Base-by-base conservation (phyloP, 805 yeast genomes). In the Wickerhamomyces canadensis region DNA sequence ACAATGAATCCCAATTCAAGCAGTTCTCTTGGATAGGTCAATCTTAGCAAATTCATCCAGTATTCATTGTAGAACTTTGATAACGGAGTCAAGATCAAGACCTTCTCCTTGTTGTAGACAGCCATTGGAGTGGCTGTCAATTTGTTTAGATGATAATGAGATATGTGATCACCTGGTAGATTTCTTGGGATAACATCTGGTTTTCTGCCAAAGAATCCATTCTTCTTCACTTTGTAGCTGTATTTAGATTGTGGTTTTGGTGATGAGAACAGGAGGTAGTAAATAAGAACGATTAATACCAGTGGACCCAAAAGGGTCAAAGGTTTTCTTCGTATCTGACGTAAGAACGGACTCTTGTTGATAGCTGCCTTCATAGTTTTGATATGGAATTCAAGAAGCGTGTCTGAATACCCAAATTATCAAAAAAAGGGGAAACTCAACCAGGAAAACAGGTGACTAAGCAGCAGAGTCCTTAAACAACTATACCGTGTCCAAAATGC, bases 1-100 rank as follows among this genome's bases (percentile, higher is more conserved):
- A 89, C 72, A 35, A 93, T 91, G 57, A 93, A 89, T 0, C 98
- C 98, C 36, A 93, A 68, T 51, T 89, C 94, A 35, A 91, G 72
- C 44, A 84, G 72, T 35, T 78, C 80, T 59, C 91, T 84, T 37
- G 96, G 97, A 59, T 93, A 93, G 16, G 78, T 66, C 50, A 93
- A 64, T 47, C 70, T 70, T 42, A 83, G 60, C 42, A 93, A 62
- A 59, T 93, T 93, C 27, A 74, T 75, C 98, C 98, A 93, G 65
- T 88, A 93, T 47, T 76, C 82, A 23, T 79, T 77, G 57, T 84
- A 79, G 57, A 93, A 93, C 47, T 79, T 75, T 31, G 95, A 82
- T 76, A 93, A 79, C 26, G 98, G 98, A 2, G 97, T 80, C 55
- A 93, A 70, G 40, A 93, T 77, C 56, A 93, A 69, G 16, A 93